These are phyloP conservation scores for Colletotrichum musae DNA, from an alignment of 2,329 filamentous ascomycete genomes.

Conservation along the genomic window DNA sequence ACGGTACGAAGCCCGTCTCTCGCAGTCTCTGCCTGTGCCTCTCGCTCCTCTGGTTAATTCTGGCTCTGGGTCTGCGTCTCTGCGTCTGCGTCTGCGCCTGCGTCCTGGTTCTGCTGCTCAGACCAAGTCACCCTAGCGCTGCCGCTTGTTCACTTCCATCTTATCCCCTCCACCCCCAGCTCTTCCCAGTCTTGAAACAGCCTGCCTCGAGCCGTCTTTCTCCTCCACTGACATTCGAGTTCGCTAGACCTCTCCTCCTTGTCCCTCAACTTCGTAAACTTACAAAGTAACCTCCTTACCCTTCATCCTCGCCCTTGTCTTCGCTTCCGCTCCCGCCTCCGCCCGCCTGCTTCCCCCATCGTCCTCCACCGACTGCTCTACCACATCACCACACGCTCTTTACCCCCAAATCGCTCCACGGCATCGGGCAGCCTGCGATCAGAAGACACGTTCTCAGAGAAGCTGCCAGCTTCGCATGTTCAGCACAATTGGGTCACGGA, in stretches of 20 bases:
- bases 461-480: constrained; percentile 31
- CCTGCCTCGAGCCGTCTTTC: constrained; percentile 28
- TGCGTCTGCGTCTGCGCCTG: constrained; percentile 1
- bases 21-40: constrained; percentile 8
- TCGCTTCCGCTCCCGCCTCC: constrained; percentile 3
- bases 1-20: constrained; percentile 27
- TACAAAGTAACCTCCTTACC: background rate
- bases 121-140: constrained; percentile 37
- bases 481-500: constrained; percentile 15
- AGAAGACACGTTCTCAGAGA: constrained; percentile 19
- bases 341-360: background rate
- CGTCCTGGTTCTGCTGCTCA: constrained; percentile 23
- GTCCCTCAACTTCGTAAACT: constrained; percentile 30
- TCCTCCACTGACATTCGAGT: constrained; percentile 30
- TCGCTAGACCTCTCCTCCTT: constrained; percentile 33
- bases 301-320: constrained; percentile 3
- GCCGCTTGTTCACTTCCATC: constrained; percentile 41
- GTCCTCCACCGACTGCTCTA: background rate
- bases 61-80: constrained; percentile 13
- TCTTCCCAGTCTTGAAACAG: constrained; percentile 38
- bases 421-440: constrained; percentile 12
- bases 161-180: constrained; percentile 42
- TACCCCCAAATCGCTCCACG: constrained; percentile 2
- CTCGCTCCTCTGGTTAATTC: constrained; percentile 4
- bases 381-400: constrained; percentile 25